Conservation (phyloP, 2,329 filamentous ascomycete species). For the Botrytis fragariae region DNA sequence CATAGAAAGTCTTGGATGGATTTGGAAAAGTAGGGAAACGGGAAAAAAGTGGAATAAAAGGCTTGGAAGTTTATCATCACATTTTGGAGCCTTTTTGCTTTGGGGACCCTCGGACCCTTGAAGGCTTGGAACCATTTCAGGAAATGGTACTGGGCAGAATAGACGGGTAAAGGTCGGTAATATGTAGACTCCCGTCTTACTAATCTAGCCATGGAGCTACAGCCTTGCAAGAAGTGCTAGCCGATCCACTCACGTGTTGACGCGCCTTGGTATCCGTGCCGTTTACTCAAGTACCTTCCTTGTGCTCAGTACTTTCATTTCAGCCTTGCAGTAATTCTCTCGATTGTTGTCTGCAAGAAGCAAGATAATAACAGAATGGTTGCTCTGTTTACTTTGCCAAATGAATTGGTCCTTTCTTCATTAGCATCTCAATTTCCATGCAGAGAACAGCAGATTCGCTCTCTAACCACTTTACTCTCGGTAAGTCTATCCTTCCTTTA, state of each 20-base stretch:
- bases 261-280: neutral
- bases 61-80: neutral
- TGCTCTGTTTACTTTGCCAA: constrained; percentile 51
- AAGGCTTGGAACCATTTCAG: neutral
- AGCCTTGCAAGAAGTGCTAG: neutral
- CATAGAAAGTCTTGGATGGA: neutral
- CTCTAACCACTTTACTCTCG: constrained; percentile 53
- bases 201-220: neutral
- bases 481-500: constrained; percentile 26
- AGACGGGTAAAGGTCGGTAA: neutral
- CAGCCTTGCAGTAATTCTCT: neutral
- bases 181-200: neutral
- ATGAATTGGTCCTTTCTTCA: constrained; percentile 49
- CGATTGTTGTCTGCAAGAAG: neutral
- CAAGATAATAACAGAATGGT: constrained; percentile 34
- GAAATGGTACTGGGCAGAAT: neutral
- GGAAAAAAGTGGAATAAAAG: neutral
- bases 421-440: constrained; percentile 53
- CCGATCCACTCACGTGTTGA: neutral
- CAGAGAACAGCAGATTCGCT: constrained; percentile 57
- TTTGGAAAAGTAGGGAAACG: neutral
- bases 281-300: neutral
- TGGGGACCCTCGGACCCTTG: neutral
- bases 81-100: neutral
- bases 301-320: neutral